A percentile compares a stretch with the other conserved stretches of the same genome.
These are phyloP conservation scores for Periconia sp. DNA, from an alignment of 2,329 filamentous ascomycete genomes.

Conservation along the genomic window DNA sequence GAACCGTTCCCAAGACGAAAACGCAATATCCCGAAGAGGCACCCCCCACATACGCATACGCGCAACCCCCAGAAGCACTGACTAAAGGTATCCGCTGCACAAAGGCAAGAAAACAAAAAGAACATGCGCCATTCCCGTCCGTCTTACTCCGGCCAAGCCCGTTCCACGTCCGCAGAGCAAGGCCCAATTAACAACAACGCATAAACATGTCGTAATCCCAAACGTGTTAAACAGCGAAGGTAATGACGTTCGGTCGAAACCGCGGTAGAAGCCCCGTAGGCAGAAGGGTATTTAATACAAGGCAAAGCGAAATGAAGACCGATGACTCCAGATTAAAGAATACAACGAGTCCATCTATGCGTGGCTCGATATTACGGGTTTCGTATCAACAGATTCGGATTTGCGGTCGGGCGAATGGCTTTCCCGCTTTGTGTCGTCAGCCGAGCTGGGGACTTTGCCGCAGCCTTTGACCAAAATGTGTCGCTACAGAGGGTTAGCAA, in stretches of 20 bases:
- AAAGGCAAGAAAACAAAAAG: conserved; percentile 17
- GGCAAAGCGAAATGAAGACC: conserved; percentile 30
- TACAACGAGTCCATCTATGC: conserved; percentile 19
- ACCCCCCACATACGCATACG: conserved; percentile 8
- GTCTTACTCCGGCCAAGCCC: conserved; percentile 27
- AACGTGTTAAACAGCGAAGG: conserved; percentile 34
- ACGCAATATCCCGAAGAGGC: conserved; percentile 14
- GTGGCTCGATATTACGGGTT: conserved; percentile 31
- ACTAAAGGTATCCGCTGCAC: conserved; percentile 43
- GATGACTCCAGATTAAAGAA: conserved; percentile 8
- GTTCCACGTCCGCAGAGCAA: conserved; percentile 19
- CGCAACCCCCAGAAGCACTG: conserved; percentile 22
- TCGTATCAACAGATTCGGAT: conserved; percentile 35
- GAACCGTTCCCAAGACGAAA: conserved; percentile 13
- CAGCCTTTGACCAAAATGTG: conserved; percentile 73
- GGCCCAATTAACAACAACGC: conserved; percentile 29
- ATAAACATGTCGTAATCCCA: conserved; percentile 31
- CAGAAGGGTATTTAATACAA: conserved; percentile 43
- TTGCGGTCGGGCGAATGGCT: conserved; percentile 39
- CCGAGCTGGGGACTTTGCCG: conserved; percentile 55
- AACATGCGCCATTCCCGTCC: conserved; percentile 15
- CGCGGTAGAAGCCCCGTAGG: conserved; percentile 18
- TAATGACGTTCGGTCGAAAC: conserved; percentile 19
- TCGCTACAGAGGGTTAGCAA: conserved; percentile 55
- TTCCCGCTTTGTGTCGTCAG: conserved; percentile 42